Base-by-base conservation (phyloP, 192 early-diverging fungal species). In the Rhizophagus clarus region DNA sequence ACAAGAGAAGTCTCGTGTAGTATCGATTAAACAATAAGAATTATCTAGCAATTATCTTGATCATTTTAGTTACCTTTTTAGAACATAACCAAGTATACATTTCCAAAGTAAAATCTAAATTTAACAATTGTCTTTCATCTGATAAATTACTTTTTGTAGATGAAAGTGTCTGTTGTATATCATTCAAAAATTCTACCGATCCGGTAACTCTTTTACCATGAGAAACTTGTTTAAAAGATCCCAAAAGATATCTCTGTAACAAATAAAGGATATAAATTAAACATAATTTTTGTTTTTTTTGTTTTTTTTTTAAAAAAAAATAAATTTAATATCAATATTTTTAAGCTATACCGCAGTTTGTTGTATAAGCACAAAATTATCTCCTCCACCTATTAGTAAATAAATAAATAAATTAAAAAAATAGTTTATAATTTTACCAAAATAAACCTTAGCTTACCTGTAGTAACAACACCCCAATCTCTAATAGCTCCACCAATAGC, bases 391-490 rank as follows among this genome's bases (percentile, higher is more conserved):
- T 76, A 79, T 79, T 51, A 29, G 34, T 37, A 72, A 78, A 29
- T 37, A 31, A 45, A 17, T 61, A 24, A 49, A 45, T n/a, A n/a
- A 24, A 40, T 45, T 24, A 20, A 22, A n/a, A 4, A 40, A 22
- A 31, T 10, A 32, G 32, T 37, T 17, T 34, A 8, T 40, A 29
- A 20, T 32, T 29, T 34, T 7, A 20, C 12, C 10, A 24, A 74
- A 17, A 49, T 31, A 12, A 9, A 72, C 6, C 20, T 31, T n/a
- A 47, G 47, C 7, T 61, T 62, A 51, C 83, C 86, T 34, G 91
- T 92, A 1, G 91, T 92, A 56, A 89, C 84, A 24, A 91, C 90
- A 51, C 90, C 90, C 82, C 84, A 92, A 56, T 90, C 90, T 17
- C 82, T 87, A 64, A 89, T 91, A 56, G 87, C 78, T n/a, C 80